Conservation (phyloP, 441 rosid species). For the Brassica balearica region DNA sequence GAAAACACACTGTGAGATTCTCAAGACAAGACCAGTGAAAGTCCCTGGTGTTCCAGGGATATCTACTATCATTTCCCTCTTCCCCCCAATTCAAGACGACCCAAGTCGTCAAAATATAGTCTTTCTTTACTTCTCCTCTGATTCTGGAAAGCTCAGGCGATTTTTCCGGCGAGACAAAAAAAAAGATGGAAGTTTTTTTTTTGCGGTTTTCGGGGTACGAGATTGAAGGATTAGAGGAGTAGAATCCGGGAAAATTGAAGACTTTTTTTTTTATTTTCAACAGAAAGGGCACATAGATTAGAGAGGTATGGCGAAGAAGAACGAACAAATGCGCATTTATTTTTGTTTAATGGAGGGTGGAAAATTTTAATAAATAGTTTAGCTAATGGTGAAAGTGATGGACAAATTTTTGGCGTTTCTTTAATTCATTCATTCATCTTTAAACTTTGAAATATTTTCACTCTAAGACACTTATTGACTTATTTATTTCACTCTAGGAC, state of each 20-base stretch:
- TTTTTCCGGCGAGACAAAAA: not conserved
- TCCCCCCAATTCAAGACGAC: slow-evolving; percentile 1
- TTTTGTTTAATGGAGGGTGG: too few species aligned
- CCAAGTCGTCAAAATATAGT: slow-evolving; percentile 8
- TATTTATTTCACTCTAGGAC: too few species aligned
- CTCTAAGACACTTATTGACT: too few species aligned
- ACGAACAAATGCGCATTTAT: too few species aligned
- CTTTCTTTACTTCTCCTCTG: slow-evolving; percentile 26
- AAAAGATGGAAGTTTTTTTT: slow-evolving; percentile 6
- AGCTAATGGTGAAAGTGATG: too few species aligned
- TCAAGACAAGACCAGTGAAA: slow-evolving; percentile 65
- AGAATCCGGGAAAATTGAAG: slow-evolving; percentile 16
- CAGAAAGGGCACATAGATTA: too few species aligned
- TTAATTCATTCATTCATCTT: too few species aligned
- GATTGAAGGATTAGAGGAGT: slow-evolving; percentile 4
- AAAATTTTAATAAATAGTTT: too few species aligned
- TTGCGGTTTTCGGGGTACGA: not conserved
- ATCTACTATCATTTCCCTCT: slow-evolving; percentile 65
- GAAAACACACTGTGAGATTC: slow-evolving; percentile 72
- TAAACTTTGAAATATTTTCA: too few species aligned
- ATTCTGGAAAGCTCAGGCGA: slow-evolving; percentile 16
- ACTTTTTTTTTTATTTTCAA: slow-evolving; percentile 6
- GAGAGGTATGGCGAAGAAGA: too few species aligned
- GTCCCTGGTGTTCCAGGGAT: slow-evolving; percentile 93
- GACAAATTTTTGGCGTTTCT: too few species aligned